A percentile compares a stretch with the other conserved stretches of the same genome.
phyloP scores from a whole-genome alignment of 1,139 yeast species.

The Yamadazyma sp. region DNA sequence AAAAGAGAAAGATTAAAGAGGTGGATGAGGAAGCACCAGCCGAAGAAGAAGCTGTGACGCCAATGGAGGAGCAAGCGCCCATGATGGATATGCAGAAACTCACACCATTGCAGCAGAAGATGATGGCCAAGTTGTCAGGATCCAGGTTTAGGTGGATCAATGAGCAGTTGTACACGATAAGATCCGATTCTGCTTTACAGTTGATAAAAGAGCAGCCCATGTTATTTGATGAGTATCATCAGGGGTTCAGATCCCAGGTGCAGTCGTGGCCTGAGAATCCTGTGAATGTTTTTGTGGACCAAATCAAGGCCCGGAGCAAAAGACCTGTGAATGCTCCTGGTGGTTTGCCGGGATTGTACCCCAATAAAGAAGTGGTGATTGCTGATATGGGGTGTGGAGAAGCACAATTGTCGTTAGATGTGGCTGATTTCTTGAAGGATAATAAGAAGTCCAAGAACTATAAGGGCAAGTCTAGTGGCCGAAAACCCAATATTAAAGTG shows the following conservation, averaged over 20 bases:
- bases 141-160: slow-evolving; percentile 97
- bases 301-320: slow-evolving; percentile 58
- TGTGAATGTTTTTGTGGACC: slow-evolving; percentile 79
- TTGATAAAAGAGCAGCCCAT: slow-evolving; percentile 80
- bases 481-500: slow-evolving; percentile 49
- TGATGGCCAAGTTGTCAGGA: slow-evolving; percentile 93
- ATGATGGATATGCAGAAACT: slow-evolving; percentile 44
- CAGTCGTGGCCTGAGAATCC: slow-evolving; percentile 99
- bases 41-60: slow-evolving; percentile 7
- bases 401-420: slow-evolving; percentile 76
- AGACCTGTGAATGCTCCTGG: slow-evolving; percentile 91
- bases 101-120: slow-evolving; percentile 91
- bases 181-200: slow-evolving; percentile 73
- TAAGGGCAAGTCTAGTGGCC: slow-evolving; percentile 28
- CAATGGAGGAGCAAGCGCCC: slow-evolving; percentile 11
- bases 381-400: slow-evolving; percentile 99
- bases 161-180: slow-evolving; percentile 85
- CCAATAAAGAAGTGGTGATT: slow-evolving; percentile 58
- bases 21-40: slow-evolving; percentile 5
- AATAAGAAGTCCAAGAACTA: slow-evolving; percentile 30
- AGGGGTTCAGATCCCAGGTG: slow-evolving; percentile 92
- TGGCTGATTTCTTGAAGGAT: slow-evolving; percentile 48
- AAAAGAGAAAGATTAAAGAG: slow-evolving; percentile 8
- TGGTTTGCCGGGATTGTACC: slow-evolving; percentile 72
- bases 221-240: slow-evolving; percentile 90